These are phyloP conservation scores for Annulohypoxylon maeteangense DNA, from an alignment of 495 filamentous ascomycete genomes.

Conservation along the genomic window DNA sequence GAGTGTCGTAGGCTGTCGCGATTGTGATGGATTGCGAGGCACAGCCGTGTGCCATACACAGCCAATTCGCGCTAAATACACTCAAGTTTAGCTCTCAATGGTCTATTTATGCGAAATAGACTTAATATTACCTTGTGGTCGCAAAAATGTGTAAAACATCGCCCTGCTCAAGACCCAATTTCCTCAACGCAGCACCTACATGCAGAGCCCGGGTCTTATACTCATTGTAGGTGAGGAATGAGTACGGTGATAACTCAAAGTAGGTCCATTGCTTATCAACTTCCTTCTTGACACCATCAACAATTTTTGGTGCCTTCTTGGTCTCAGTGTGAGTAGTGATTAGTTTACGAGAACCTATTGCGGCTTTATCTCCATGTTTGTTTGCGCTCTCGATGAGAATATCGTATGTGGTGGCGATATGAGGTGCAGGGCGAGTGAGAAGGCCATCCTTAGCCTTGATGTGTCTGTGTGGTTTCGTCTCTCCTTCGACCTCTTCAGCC, in stretches of 20 bases:
- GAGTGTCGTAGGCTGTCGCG: slow-evolving; percentile 74
- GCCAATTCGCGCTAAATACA: slow-evolving; percentile 57
- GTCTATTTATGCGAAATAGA: neutral
- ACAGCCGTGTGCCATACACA: slow-evolving; percentile 60
- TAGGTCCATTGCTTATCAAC: slow-evolving; percentile 75
- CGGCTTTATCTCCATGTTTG: slow-evolving; percentile 65
- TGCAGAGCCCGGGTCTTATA: slow-evolving; percentile 64
- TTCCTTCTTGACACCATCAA: slow-evolving; percentile 69
- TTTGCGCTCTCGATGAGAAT: slow-evolving; percentile 64
- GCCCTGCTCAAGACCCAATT: slow-evolving; percentile 61
- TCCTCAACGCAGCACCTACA: slow-evolving; percentile 66
- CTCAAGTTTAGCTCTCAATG: slow-evolving; percentile 31
- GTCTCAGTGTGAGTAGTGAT: slow-evolving; percentile 68
- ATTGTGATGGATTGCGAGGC: slow-evolving; percentile 70
- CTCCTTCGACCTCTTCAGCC: slow-evolving; percentile 62
- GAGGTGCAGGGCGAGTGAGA: slow-evolving; percentile 58
- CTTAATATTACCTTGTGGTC: slow-evolving; percentile 59
- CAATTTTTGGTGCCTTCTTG: slow-evolving; percentile 74
- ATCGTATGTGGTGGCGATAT: slow-evolving; percentile 68
- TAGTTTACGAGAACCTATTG: slow-evolving; percentile 67
- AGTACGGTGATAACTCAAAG: slow-evolving; percentile 71
- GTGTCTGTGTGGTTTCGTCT: slow-evolving; percentile 72
- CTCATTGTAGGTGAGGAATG: slow-evolving; percentile 69
- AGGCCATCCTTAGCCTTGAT: slow-evolving; percentile 64
- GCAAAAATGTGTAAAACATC: slow-evolving; percentile 71